These are phyloP conservation scores for Colletotrichum sp. DNA, from an alignment of 2,329 filamentous ascomycete species.

Conservation along the genomic window DNA sequence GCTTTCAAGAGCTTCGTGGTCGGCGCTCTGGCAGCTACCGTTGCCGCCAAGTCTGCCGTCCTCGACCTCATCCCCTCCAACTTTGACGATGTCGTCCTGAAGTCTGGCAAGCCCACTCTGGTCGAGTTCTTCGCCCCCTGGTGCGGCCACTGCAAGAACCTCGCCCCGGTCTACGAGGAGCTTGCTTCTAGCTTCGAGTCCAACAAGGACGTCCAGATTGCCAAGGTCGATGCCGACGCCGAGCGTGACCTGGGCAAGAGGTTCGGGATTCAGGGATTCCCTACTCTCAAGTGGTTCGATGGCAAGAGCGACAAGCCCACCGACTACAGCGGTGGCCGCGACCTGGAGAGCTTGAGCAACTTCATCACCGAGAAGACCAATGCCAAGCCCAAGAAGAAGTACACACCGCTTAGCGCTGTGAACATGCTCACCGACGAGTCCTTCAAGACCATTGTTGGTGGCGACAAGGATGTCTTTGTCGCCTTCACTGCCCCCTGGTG, in stretches of 20 bases:
- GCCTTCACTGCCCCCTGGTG: constrained; percentile 99
- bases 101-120: constrained; percentile 92
- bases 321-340: constrained; percentile 87
- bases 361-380: constrained; percentile 91
- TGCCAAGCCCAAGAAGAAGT: constrained; percentile 78
- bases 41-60: constrained; percentile 79
- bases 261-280: constrained; percentile 92
- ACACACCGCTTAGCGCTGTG: constrained; percentile 75
- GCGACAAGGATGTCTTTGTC: constrained; percentile 88
- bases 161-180: constrained; percentile 94
- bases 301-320: constrained; percentile 85
- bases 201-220: constrained; percentile 78
- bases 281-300: constrained; percentile 97
- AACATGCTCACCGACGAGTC: constrained; percentile 79
- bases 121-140: constrained; percentile 99
- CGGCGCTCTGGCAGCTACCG: constrained; percentile 57
- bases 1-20: constrained; percentile 65
- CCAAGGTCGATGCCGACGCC: constrained; percentile 94
- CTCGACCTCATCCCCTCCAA: constrained; percentile 88
- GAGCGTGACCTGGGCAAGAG: constrained; percentile 84
- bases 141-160: constrained; percentile 99
- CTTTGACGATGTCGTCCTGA: constrained; percentile 88
- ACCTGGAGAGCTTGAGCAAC: constrained; percentile 80
- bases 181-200: constrained; percentile 77
- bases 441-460: constrained; percentile 79